Base-by-base conservation (phyloP, 1,284 basidiomycete species). In the Dichomitus squalens region DNA sequence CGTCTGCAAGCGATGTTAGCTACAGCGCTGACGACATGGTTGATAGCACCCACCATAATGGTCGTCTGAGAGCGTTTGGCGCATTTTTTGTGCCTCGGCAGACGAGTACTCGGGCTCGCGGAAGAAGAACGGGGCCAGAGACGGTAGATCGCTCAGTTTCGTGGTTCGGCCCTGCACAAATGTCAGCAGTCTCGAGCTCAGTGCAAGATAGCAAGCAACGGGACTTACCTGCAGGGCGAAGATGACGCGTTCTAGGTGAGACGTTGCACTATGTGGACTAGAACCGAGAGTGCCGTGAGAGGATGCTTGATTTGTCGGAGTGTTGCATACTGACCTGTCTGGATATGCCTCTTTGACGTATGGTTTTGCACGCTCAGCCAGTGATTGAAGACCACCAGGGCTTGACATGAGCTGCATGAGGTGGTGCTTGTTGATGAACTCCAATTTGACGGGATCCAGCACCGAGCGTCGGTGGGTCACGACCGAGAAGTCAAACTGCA, bases 381-480 rank as follows among this genome's bases (percentile, higher is more conserved):
- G 75, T 1, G 66, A 59, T 16, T 74, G 65, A 6, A 84, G 72
- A 0, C 81, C 83, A 25, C 75, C 70, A 2, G 76, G 71, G 2
- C 69, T 75, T n/a, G 78, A 71, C 69, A 76, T 79, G 34, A 66
- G 71, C 2, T 73, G 75, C 73, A 82, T 79, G 11, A 95, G 72
- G 69, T 94, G 90, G 29, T 87, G 84, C 64, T 90, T 90, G 71
- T 94, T 95, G 52, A 95, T 75, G 66, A 86, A 88, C 60, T 85
- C 83, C 8, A 95, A 78, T 65, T 94, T 93, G 20, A 74, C 69
- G 0, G 81, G 80, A 59, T 93, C 90, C 23, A 95, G 79, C 29
- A 86, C 82, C 23, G 88, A 83, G 56, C 90, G 86, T 35, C 91
- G 84, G 51, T 91, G 90, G 0, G 92, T 93, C 29, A 94, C 67